Evolutionary conservation across 139 green algal species (phyloP), one percentile per base, ranked within the genome.

Genomic region (Yamagishiella unicocca): DNA sequence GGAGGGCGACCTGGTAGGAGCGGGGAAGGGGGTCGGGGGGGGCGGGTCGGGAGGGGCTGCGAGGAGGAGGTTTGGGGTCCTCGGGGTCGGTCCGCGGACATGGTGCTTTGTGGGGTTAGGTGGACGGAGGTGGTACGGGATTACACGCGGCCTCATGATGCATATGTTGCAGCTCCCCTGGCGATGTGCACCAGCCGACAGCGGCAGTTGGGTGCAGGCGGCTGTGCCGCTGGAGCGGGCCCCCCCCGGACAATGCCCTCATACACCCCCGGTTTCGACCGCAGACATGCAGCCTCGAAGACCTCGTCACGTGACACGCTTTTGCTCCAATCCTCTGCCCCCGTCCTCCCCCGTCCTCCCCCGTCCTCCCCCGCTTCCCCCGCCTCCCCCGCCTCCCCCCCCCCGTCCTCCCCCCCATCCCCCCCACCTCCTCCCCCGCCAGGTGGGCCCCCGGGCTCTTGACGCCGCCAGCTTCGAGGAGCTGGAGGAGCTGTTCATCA

Each of bases 401-500:
- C 31, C 38, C 40, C 31, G 24, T 22, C 70, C 38, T 55, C 3
- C 70, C 40, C 70, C 38, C 58, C 58, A 27, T 33, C 58, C 17
- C 58, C 27, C 58, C 24, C 58, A 53, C 35, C 67, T 58, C 33
- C 2, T 29, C 53, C 33, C 53, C 19, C 50, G 0, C 43, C 84
- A 83, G 79, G 70, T 90, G 54, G 87, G 87, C 12, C 87, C 87
- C 19, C 79, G 79, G 14, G 4, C 14, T 2, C 72, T 90, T 33
- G 80, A 70, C 0, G 71, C 87, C 17, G 73, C 71, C 42, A 61
- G 35, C 29, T 88, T 88, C 25, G 87, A 90, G 77, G 86, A 90
- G 45, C 81, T 90, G 38, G 87, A 90, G 62, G 80, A 90, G 7
- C 79, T 90, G 2, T 77, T 90, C 25, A 54, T 31, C 22, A n/a